phyloP scores from a whole-genome alignment of 805 yeast genomes.

The Kazachstania bromeliacearum region DNA sequence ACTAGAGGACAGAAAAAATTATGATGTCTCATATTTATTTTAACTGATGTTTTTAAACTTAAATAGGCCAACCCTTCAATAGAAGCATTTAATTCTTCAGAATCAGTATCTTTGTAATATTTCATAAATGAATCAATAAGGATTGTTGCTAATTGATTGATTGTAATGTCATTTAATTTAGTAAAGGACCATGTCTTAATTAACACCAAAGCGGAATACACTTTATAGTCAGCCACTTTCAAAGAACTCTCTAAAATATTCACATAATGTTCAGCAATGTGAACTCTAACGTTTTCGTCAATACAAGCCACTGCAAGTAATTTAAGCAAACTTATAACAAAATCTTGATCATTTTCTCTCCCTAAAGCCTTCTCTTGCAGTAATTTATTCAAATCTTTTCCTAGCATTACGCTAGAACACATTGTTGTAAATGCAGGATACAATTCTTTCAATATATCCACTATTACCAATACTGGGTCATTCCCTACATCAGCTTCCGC shows the following conservation, averaged over 20 bases:
- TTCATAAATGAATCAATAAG: conserved; percentile 13
- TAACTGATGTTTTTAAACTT: conserved; percentile 34
- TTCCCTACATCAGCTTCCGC: conserved; percentile 18
- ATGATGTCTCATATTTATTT: conserved; percentile 32
- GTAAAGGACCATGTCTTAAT: conserved; percentile 50
- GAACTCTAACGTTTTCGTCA: conserved; percentile 40
- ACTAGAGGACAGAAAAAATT: conserved; percentile 28
- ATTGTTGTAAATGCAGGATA: conserved; percentile 22
- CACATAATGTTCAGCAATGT: conserved; percentile 38
- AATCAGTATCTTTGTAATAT: neutral
- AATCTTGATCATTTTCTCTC: conserved; percentile 11
- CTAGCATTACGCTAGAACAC: conserved; percentile 25
- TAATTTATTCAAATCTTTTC: conserved; percentile 21
- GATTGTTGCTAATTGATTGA: conserved; percentile 29
- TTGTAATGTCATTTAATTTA: conserved; percentile 25
- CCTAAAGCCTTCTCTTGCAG: conserved; percentile 15
- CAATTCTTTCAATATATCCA: conserved; percentile 17
- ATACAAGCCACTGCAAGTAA: conserved; percentile 41
- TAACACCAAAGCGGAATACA: conserved; percentile 38
- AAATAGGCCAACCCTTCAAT: conserved; percentile 45
- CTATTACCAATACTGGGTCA: conserved; percentile 15
- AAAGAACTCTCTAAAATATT: conserved; percentile 33
- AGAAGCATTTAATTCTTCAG: conserved; percentile 6
- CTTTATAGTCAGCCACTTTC: conserved; percentile 18
- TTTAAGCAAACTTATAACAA: conserved; percentile 23